Base-by-base conservation (phyloP, 805 yeast genomes). In the Pichia phayaonensis region DNA sequence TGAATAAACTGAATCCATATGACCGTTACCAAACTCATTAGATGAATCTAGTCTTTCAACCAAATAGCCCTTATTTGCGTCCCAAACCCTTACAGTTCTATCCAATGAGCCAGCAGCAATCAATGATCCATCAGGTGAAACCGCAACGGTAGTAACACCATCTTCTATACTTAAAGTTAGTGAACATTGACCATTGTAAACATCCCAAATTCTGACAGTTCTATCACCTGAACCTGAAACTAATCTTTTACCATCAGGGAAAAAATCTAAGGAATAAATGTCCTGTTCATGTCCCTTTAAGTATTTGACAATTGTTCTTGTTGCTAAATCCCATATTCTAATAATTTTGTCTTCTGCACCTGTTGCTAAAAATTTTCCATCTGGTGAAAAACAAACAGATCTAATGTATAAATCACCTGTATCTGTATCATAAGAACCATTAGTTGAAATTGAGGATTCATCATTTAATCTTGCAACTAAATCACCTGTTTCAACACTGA, bases 101-200 rank as follows among this genome's bases (percentile, higher is more conserved):
- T 92, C 99, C 57, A 92, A 79, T 36, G 96, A 86, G 46, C 99
- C 99, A 18, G 97, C 98, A 40, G 97, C 98, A 61, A 94, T 89
- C 60, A 83, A 80, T 59, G 84, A 81, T 40, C 97, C 97, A 68
- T 92, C 95, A 46, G 97, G 97, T 10, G 96, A 87, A 41, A 92
- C 92, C 21, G 97, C 96, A 44, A 92, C 97, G 0, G 99, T 92
- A 50, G 99, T 92, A 48, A 92, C 98, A 59, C 99, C 99, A 67
- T 92, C 98, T 70, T 92, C 97, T 61, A 92, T 90, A 18, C 90
- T 80, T 57, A 92, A 75, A 44, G 96, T 90, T 62, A 90, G 75
- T 22, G 90, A 82, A 67, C 96, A 88, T 71, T 87, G 90, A 23
- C 96, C 94, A 40, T 89, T 79, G 59, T 86, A 81, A 64, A 90